Evolutionary conservation across 768 basidiomycete species (phyloP), one percentile per base, ranked within the genome.

Genomic region (Phanerochaete sordida): DNA sequence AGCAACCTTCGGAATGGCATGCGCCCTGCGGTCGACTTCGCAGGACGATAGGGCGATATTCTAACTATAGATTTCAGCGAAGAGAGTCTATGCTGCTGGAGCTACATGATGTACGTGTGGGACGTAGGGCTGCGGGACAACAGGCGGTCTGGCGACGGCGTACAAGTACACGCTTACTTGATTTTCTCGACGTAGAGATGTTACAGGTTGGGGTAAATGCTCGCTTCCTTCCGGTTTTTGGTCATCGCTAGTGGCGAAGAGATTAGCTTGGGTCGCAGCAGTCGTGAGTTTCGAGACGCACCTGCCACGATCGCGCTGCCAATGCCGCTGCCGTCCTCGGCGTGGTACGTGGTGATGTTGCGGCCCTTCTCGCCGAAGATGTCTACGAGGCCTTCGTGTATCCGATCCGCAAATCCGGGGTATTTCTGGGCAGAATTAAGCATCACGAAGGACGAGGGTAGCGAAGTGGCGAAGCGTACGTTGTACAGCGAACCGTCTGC

Each of bases 401-500:
- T 87, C 60, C 94, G 81, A 64, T 98, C 92, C 37, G 95, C 84
- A 70, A 98, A 99, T 39, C 90, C 86, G 31, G 97, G 97, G 75
- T 98, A 98, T 92, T 98, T 97, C 94, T 98, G 37, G n/a, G 16
- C 46, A 9, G 53, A 46, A 37, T 44, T 31, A 46, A 15, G 13
- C 44, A 27, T 39, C 52, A 51, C 37, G 9, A 30, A 63, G 24
- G 52, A 19, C 37, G 21, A 12, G 12, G 1, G 48, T 11, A 46
- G 27, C 27, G 16, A 35, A 7, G 33, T 35, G 39, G 37, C 26
- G 13, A 52, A 4, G 77, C 88, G 62, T 62, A 95, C 94, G 68
- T 95, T 96, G 75, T 98, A 98, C 67, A 98, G 73, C n/a, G 88
- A 91, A 2, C 96, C 96, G 70, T 98, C 96, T 1, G 93, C 93